Evolutionary conservation across 176 grass and related monocot genomes (phyloP).

Genomic region (Raddia distichophylla): DNA sequence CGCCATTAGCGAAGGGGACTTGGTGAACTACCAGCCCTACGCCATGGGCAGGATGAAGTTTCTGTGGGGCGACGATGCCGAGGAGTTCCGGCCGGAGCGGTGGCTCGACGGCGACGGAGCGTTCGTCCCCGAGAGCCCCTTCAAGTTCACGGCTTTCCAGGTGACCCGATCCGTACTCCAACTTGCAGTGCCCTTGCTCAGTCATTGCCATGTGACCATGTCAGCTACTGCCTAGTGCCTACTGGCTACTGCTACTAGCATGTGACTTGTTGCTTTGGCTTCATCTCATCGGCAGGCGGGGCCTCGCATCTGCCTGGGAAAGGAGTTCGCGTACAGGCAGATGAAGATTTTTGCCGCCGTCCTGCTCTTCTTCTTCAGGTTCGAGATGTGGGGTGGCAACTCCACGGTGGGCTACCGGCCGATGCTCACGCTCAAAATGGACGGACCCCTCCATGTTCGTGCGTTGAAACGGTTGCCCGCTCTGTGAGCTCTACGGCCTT

Average conservation of each 20-base stretch:
- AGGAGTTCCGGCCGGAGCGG: conserved; percentile 76
- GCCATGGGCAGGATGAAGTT: conserved; percentile 87
- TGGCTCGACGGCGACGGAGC: conserved; percentile 61
- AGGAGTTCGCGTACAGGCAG: conserved; percentile 88
- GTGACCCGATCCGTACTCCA: conserved; percentile 12
- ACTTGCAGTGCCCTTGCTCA: no score
- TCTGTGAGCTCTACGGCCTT: not conserved
- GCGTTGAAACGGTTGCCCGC: conserved; percentile 33
- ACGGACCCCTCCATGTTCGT: conserved; percentile 52
- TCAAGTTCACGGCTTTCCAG: conserved; percentile 87
- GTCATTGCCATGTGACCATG: no score
- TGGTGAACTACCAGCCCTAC: conserved; percentile 78
- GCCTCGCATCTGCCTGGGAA: conserved; percentile 79
- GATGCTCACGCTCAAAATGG: conserved; percentile 66
- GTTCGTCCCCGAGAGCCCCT: conserved; percentile 68
- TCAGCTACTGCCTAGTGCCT: no score
- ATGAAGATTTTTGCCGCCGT: conserved; percentile 73
- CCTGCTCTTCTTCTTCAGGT: conserved; percentile 62
- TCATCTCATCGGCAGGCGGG: conserved; percentile 49
- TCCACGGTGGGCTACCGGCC: conserved; percentile 40
- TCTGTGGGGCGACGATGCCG: conserved; percentile 75
- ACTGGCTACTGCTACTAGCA: no score
- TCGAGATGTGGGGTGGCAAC: conserved; percentile 55
- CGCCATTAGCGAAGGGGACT: conserved; percentile 63
- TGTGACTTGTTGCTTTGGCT: not conserved